phyloP scores from a whole-genome alignment of 2,329 filamentous ascomycete species.

The Pseudogymnoascus sp. region DNA sequence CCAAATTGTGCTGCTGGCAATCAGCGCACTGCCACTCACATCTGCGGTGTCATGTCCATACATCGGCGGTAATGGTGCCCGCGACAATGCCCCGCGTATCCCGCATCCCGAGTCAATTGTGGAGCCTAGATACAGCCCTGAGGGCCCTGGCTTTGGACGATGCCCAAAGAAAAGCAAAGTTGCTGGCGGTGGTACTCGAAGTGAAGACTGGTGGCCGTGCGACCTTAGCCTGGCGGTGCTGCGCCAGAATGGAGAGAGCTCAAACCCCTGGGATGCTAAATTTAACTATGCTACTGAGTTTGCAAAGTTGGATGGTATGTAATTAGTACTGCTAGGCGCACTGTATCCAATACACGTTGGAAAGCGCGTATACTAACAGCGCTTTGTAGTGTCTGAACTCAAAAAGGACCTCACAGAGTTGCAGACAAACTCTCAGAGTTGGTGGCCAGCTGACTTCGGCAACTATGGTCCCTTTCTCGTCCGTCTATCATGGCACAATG shows the following conservation, averaged over 20 bases:
- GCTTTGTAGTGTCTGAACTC: conserved; percentile 32
- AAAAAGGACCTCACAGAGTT: conserved; percentile 51
- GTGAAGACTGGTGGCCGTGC: conserved; percentile 54
- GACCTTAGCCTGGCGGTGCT: conserved; percentile 50
- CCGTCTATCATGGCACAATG: conserved; percentile 56
- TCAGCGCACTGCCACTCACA: not conserved
- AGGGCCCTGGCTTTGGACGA: conserved; percentile 19
- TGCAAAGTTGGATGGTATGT: conserved; percentile 51
- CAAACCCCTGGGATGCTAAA: conserved; percentile 44
- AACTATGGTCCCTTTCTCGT: conserved; percentile 56
- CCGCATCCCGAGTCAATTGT: conserved; percentile 10
- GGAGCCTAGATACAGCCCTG: not conserved
- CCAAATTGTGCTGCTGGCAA: not conserved
- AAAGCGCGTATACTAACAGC: not conserved
- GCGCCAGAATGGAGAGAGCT: conserved; percentile 47
- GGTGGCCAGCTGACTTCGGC: conserved; percentile 57
- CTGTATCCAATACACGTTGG: not conserved
- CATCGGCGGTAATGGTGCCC: not conserved
- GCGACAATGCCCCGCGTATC: not conserved
- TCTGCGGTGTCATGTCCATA: conserved; percentile 1
- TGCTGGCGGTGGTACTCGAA: conserved; percentile 44
- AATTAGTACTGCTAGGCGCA: not conserved
- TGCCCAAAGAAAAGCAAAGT: conserved; percentile 20
- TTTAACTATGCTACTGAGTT: conserved; percentile 54
- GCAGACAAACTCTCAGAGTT: conserved; percentile 56